Base-by-base conservation (phyloP, 176 grass and related monocot genomes). In the Carex pumila region DNA sequence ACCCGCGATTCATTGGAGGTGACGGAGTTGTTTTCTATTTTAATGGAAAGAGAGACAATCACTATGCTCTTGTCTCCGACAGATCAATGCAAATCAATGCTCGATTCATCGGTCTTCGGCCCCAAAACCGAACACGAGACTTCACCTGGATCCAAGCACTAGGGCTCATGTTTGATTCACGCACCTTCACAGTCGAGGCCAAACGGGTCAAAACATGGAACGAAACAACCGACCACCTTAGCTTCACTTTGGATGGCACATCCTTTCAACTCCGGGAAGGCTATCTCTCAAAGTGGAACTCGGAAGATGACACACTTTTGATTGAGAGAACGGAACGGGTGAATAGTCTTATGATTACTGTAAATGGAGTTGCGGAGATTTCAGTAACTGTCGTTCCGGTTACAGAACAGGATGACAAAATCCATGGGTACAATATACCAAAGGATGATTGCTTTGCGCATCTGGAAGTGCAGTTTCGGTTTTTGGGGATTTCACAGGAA, bases 111-210 rank as follows among this genome's bases (percentile, higher is more conserved):
- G 88, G 88, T 68, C 79, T 80, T 61, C 69, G 84, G 1, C 88
- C 88, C 2, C 14, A 65, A 36, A 71, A 80, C 17, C 60, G 88
- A 10, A 83, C 67, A 9, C 88, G 62, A 8, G 80, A 86, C 9
- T 90, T 86, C 88, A 86, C 79, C 7, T 89, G 88, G 88, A 86
- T 89, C 49, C 84, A 86, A 37, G 79, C 88, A 12, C 71, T 86
- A 5, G 88, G 88, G 21, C 22, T 90, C 84, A 79, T 86, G 59
- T 83, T 79, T 22, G 49, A 5, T 31, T 66, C 66, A n/a, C 88
- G 65, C 62, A 66, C 79, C 8, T 34, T 90, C 71, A 86, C 80
- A 2, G 45, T 86, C 9, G 84, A 84, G 71, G 80, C 80, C 4
- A 79, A 81, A 11, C 12, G 1, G 49, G 12, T 25, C 10, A 12